These are phyloP conservation scores for Delonix regia DNA, from an alignment of 306 rosid species.

Conservation along the genomic window DNA sequence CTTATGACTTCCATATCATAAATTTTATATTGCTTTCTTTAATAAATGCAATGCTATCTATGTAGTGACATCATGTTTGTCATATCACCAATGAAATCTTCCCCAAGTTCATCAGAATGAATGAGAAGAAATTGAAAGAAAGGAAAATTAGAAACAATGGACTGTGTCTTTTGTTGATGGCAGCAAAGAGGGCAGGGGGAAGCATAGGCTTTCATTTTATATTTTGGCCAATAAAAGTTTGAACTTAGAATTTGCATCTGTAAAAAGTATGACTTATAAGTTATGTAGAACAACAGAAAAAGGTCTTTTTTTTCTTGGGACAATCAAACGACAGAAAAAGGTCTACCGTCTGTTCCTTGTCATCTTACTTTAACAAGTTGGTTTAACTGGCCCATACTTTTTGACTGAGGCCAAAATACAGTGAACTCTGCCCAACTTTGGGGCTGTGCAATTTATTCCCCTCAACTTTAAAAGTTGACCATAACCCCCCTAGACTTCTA, in stretches of 20 bases:
- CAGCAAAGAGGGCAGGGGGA: not conserved
- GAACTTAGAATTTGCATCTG: too few species aligned
- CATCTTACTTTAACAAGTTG: not conserved
- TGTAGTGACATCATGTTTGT: not conserved
- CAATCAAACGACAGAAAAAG: too few species aligned
- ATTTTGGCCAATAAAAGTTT: not conserved
- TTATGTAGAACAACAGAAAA: not conserved
- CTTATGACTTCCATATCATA: constrained; percentile 27
- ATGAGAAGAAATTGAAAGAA: not conserved
- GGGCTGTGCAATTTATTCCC: too few species aligned
- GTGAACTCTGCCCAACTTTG: too few species aligned
- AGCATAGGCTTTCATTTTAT: not conserved
- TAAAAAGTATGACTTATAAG: not conserved
- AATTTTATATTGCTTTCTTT: constrained; percentile 17
- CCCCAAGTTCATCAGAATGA: constrained; percentile 6
- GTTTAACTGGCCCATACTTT: not conserved
- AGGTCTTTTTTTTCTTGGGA: too few species aligned
- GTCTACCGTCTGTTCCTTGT: not conserved
- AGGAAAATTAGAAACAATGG: not conserved
- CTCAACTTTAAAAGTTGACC: too few species aligned
- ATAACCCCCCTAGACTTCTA: too few species aligned
- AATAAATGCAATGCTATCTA: not conserved
- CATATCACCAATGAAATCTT: not conserved
- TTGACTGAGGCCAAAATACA: too few species aligned
- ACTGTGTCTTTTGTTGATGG: not conserved